Evolutionary conservation across 2,329 filamentous ascomycete genomes (phyloP), one percentile per base, ranked within the genome.

Genomic region (Paracorniculantispora psalliotae): DNA sequence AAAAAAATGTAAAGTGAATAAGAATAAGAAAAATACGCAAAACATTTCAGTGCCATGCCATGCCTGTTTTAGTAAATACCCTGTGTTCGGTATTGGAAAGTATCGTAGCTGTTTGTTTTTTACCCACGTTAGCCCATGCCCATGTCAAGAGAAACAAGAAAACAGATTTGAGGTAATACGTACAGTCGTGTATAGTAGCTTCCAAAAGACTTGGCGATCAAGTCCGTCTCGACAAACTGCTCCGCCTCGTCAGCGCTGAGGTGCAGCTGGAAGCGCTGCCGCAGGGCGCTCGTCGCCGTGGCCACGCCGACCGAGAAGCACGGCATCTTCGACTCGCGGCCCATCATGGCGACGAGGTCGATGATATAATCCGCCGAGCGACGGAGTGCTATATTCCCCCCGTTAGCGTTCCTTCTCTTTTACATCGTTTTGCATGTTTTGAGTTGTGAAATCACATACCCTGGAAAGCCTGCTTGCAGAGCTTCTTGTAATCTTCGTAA

Each of bases 181-280:
- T 77, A 92, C 86, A 92, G 81, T 77, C 90, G 84, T 70, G 90
- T 93, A 72, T 92, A 93, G 75, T 94, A 94, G 73, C 90, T 93
- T 63, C 90, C 90, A 65, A 90, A 81, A 63, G 89, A 91, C 80
- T 94, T 94, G 63, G 79, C 85, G 65, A 94, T 83, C 67, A 94
- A 75, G 69, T 92, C 90, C 37, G 81, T 87, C 70, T 94, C 90
- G 19, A 94, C 90, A 76, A 90, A 93, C 46, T 82, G 82, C 72
- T 92, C 88, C 4, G 90, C 90, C 70, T 92, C 90, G 63, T 92
- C 88, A 56, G 88, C 88, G 66, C 89, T 92, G 64, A 93, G 80
- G 71, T 94, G 90, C 61, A 93, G 77, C 77, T 92, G 90, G 71
- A 94, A 92, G 30, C 90, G 81, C 66, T 89, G 87, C 35, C 89